These are phyloP conservation scores for Bryoglossum gracile DNA, from an alignment of 495 filamentous ascomycete species.

Conservation along the genomic window DNA sequence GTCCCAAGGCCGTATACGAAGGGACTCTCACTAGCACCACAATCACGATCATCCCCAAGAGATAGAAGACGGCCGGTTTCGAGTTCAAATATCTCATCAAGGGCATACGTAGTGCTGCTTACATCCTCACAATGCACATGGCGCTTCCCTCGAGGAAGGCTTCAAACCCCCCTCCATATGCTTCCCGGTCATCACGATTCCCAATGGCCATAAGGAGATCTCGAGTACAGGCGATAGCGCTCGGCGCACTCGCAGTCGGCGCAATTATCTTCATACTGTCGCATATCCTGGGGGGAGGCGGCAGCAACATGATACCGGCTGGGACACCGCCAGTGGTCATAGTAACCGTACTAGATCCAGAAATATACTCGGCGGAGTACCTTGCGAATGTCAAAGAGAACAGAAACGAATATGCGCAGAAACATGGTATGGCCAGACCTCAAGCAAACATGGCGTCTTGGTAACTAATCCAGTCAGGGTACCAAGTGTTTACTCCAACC, in stretches of 20 bases:
- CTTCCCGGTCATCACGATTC: constrained; percentile 51
- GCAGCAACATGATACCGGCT: constrained; percentile 44
- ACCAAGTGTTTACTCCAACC: constrained; percentile 76
- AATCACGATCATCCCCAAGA: too few species aligned
- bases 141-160: constrained; percentile 80
- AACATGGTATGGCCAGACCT: constrained; percentile 63
- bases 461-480: constrained; percentile 49
- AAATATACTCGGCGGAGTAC: constrained; percentile 51
- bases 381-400: constrained; percentile 70
- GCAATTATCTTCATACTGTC: constrained; percentile 58
- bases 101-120: too few species aligned
- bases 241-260: constrained; percentile 49
- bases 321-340: constrained; percentile 77
- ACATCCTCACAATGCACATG: constrained; percentile 68
- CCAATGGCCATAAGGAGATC: constrained; percentile 55
- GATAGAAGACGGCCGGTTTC: too few species aligned
- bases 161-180: constrained; percentile 57
- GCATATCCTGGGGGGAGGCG: constrained; percentile 40
- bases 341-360: constrained; percentile 73
- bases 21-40: too few species aligned
- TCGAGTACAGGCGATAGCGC: constrained; percentile 49
- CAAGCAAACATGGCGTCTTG: neutral
- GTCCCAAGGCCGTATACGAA: too few species aligned
- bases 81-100: constrained; percentile 1
- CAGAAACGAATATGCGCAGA: constrained; percentile 73